Percentiles rank a stretch among this genome's conserved stretches.
These are phyloP conservation scores for Metarhizium sp. DNA, from an alignment of 2,329 filamentous ascomycete species.

Conservation along the genomic window DNA sequence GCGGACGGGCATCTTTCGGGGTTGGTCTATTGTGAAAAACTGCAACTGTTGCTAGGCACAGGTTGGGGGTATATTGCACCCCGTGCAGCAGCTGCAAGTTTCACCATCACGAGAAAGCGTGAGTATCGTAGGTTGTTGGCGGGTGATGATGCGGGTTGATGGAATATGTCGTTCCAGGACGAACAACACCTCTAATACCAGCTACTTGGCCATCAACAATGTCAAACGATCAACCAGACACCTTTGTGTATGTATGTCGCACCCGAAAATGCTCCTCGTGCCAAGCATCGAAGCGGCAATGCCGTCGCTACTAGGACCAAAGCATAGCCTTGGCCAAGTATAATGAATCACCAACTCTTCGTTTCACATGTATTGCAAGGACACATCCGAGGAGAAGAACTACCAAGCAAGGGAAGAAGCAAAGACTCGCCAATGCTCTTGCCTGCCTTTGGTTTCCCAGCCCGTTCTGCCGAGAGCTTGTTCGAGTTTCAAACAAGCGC, in stretches of 20 bases:
- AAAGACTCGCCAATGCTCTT: not conserved
- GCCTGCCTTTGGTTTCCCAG: not conserved
- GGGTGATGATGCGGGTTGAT: not conserved
- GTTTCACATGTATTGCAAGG: too few relatives aligned
- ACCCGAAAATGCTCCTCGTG: not conserved
- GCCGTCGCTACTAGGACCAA: not conserved
- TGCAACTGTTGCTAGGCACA: not conserved
- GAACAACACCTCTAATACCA: not conserved
- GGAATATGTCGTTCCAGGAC: not conserved
- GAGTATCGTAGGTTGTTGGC: not conserved
- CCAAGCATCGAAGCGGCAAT: not conserved
- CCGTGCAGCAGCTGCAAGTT: not conserved
- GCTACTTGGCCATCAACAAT: not conserved
- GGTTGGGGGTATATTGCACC: not conserved
- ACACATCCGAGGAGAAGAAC: not conserved
- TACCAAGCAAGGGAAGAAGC: not conserved
- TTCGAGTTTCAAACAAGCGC: not conserved
- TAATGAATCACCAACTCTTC: too few relatives aligned
- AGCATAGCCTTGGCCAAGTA: not conserved
- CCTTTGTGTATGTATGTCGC: not conserved
- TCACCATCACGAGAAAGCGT: not conserved
- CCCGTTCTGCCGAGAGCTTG: not conserved
- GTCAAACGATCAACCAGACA: not conserved
- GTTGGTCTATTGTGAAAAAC: not conserved
- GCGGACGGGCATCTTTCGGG: not conserved